These are phyloP conservation scores for Fonsecaea multimorphosa DNA, from an alignment of 2,329 filamentous ascomycete species.

Conservation along the genomic window DNA sequence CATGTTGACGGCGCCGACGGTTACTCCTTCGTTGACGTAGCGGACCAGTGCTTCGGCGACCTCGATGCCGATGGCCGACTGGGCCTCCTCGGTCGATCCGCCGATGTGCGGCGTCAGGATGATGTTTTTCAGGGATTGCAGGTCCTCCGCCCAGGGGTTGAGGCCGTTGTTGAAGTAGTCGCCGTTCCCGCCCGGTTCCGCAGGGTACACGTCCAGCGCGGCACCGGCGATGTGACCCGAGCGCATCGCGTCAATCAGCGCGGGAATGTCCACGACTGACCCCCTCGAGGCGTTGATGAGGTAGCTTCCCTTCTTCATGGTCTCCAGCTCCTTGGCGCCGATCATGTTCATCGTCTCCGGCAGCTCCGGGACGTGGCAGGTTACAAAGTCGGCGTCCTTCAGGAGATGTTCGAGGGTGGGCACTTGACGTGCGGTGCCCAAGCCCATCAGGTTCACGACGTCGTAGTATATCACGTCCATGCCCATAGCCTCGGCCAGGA, in stretches of 20 bases:
- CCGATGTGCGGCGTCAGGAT: constrained; percentile 97
- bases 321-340: constrained; percentile 73
- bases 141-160: constrained; percentile 83
- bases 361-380: constrained; percentile 91
- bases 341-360: constrained; percentile 95
- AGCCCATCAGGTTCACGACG: constrained; percentile 88
- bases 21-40: constrained; percentile 95
- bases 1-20: constrained; percentile 90
- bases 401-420: constrained; percentile 77
- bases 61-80: constrained; percentile 93
- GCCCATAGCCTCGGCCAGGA: constrained; percentile 95
- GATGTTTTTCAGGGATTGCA: constrained; percentile 84
- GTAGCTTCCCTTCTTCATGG: constrained; percentile 93
- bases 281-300: constrained; percentile 96
- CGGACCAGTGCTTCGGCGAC: constrained; percentile 85
- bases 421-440: constrained; percentile 87
- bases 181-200: constrained; percentile 91
- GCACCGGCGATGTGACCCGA: constrained; percentile 87
- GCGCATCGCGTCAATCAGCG: constrained; percentile 85
- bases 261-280: constrained; percentile 90
- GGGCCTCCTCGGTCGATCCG: constrained; percentile 95
- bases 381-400: constrained; percentile 84
- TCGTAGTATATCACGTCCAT: constrained; percentile 99
- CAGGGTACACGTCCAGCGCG: constrained; percentile 94
- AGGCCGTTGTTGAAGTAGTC: constrained; percentile 88